Evolutionary conservation across 306 rosid genomes (phyloP), one percentile per base, ranked within the genome.

Genomic region (Purshia tridentata): DNA sequence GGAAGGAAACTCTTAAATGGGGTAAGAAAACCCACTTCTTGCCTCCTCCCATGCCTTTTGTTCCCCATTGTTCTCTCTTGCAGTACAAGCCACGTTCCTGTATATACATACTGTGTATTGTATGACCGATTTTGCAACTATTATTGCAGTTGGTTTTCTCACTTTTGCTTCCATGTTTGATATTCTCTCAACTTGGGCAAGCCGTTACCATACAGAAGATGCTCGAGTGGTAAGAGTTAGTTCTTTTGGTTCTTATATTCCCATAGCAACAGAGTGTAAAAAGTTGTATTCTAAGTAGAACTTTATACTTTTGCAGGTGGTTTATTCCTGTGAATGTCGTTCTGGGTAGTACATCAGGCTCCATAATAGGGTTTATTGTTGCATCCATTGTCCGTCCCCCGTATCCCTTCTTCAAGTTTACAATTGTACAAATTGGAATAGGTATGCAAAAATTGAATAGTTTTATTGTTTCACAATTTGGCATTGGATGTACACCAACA

Each of bases 1-100:
- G 99, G 99, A 54, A 90, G 99, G 69, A 92, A 84, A 76, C 96
- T 91, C 18, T 78, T 95, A 74, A 95, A 95, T 78, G 97, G 96
- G 93, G 99, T 92, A 80, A 76, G 84, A 12, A 41, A 55, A 46
- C 11, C 8, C 9, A 20, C 9, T 48, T 22, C n/a, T 39, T n/a
- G 37, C 23, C 41, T 41, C 55, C 19, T 46, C 63, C 53, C 62
- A n/a, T 37, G 18, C 45, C 35, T 60, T 69, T 15, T 41, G 44
- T 8, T 8, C 47, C 6, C 9, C 9, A 8, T 8, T 44, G 47
- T 19, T 54, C 16, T 12, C 42, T 18, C 7, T 69, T 37, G 40
- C 23, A 20, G 7, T 19, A 11, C 11, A 20, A 12, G 45, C 16
- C 35, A 56, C 51, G 3, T 19, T 18, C 0, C 2, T 6, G 60